phyloP scores from a whole-genome alignment of 176 grass and related monocot species.

The Thinopyrum elongatum region DNA sequence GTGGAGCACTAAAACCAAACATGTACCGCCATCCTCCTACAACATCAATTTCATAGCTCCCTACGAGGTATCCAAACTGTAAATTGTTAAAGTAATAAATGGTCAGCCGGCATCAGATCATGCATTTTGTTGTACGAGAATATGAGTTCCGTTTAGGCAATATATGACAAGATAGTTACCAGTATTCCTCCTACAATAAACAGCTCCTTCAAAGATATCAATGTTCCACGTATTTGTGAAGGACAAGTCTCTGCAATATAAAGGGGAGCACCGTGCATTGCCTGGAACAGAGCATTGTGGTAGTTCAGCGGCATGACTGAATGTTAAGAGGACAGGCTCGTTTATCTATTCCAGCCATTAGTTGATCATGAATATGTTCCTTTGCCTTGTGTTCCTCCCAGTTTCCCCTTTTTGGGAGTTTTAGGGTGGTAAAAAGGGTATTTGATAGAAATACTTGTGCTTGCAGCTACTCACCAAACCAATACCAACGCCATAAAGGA shows the following conservation, averaged over 20 bases:
- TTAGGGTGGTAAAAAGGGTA: background rate
- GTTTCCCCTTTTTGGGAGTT: background rate
- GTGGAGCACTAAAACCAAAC: conserved; percentile 77
- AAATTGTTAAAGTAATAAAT: conserved; percentile 30
- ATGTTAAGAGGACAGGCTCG: background rate
- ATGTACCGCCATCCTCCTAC: conserved; percentile 95
- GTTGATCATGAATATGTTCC: conserved; percentile 5
- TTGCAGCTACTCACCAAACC: conserved; percentile 66
- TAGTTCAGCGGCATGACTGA: conserved; percentile 15
- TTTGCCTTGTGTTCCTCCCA: conserved; percentile 15
- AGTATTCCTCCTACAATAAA: conserved; percentile 97
- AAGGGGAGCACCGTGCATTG: conserved; percentile 94
- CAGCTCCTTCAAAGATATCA: conserved; percentile 96
- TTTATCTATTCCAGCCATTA: background rate
- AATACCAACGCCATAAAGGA: conserved; percentile 78
- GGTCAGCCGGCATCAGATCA: conserved; percentile 17
- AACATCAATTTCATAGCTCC: conserved; percentile 68
- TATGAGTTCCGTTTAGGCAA: background rate
- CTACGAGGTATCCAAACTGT: conserved; percentile 82
- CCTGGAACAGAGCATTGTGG: conserved; percentile 49
- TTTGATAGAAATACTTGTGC: conserved; percentile 1
- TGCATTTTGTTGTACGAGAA: background rate
- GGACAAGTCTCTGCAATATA: conserved; percentile 97
- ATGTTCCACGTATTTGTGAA: conserved; percentile 88
- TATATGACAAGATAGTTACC: conserved; percentile 41